Evolutionary conservation across 768 basidiomycete species (phyloP).

Genomic region (Termitomyces sp.): DNA sequence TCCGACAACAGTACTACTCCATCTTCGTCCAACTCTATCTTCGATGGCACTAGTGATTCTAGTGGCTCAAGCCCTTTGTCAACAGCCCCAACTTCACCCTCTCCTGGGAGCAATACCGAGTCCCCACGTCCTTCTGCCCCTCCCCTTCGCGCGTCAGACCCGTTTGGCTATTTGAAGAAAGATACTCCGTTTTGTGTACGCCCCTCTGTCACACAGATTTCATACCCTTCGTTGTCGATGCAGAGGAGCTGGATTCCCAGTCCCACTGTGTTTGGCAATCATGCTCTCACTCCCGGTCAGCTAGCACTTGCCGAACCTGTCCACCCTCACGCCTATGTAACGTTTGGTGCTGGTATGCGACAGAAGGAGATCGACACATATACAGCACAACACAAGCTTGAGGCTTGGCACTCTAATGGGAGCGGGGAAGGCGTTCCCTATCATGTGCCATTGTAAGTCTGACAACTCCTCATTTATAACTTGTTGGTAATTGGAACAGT

Average conservation of each 20-base stretch:
- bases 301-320: conserved; percentile 51
- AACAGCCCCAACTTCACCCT: conserved; percentile 24
- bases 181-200: conserved; percentile 24
- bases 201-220: conserved; percentile 17
- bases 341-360: conserved; percentile 80
- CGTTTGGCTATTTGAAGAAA: conserved; percentile 55
- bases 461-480: background rate
- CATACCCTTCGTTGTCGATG: conserved; percentile 26
- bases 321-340: conserved; percentile 71
- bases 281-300: conserved; percentile 19
- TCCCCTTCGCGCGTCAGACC: conserved; percentile 32
- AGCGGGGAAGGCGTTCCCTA: conserved; percentile 60
- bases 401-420: conserved; percentile 47
- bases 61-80: conserved; percentile 15
- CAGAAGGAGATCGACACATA: conserved; percentile 82
- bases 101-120: conserved; percentile 9
- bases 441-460: conserved; percentile 70
- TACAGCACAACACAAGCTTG: conserved; percentile 63
- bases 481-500: conserved; percentile 27
- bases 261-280: conserved; percentile 22
- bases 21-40: conserved; percentile 8
- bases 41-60: conserved; percentile 12
- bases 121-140: conserved; percentile 7
- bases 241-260: conserved; percentile 29
- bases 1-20: conserved; percentile 13